Conservation (phyloP, 441 rosid genomes). For the Syzygium malaccense region DNA sequence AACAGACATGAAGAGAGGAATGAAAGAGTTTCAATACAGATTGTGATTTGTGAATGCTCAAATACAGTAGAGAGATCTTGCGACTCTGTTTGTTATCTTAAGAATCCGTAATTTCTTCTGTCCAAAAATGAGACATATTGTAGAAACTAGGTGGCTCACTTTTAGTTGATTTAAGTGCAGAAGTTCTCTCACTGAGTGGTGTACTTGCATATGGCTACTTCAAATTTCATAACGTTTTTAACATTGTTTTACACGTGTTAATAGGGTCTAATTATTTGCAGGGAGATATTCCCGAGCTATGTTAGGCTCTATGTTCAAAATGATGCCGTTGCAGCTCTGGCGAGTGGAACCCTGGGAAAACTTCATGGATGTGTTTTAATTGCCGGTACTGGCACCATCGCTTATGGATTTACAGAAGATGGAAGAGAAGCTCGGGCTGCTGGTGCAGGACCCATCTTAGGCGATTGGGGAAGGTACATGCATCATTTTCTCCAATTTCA, state of each 20-base stretch:
- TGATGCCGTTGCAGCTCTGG: slow-evolving; percentile 95
- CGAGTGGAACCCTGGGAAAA: slow-evolving; percentile 96
- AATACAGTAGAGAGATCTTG: neutral
- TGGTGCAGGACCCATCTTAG: slow-evolving; percentile 95
- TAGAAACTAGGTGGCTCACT: neutral
- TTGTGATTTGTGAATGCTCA: neutral
- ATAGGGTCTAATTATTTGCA: slow-evolving; percentile 16
- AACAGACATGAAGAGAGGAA: neutral
- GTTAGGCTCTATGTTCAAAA: slow-evolving; percentile 80
- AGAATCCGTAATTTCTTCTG: neutral
- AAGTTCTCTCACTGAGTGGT: neutral
- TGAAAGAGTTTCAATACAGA: neutral
- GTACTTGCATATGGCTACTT: neutral
- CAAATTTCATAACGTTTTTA: neutral
- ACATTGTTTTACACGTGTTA: neutral
- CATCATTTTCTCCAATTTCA: neutral
- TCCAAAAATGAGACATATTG: neutral
- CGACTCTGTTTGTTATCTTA: neutral
- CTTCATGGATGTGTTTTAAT: slow-evolving; percentile 97
- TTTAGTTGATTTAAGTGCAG: neutral
- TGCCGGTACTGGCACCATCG: slow-evolving; percentile 95
- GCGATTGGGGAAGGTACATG: slow-evolving; percentile 93
- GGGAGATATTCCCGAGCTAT: slow-evolving; percentile 72
- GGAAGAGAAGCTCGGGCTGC: slow-evolving; percentile 91
- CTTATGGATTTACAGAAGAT: slow-evolving; percentile 86